A percentile compares a stretch with the other conserved stretches of the same genome.
These are phyloP conservation scores for Leccinum variicolor DNA, from an alignment of 768 basidiomycete species.

Conservation along the genomic window DNA sequence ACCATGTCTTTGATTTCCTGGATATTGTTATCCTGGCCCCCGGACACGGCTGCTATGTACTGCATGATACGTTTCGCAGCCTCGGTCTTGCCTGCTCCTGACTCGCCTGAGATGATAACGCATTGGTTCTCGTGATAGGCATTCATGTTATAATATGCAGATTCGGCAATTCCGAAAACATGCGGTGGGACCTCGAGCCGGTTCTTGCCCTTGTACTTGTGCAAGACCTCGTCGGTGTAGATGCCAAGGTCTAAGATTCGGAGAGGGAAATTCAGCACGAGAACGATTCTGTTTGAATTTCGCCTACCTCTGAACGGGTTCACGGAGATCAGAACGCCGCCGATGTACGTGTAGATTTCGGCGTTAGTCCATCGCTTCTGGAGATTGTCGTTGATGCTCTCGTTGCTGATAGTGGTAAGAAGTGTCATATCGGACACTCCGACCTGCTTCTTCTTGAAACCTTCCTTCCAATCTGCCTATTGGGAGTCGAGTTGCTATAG, in stretches of 20 bases:
- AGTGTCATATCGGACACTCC: slow-evolving; percentile 99
- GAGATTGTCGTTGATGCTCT: slow-evolving; percentile 95
- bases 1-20: slow-evolving; percentile 99
- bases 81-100: slow-evolving; percentile 98
- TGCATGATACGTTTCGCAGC: slow-evolving; percentile 99
- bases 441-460: slow-evolving; percentile 99
- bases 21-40: slow-evolving; percentile 83
- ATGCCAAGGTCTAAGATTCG: slow-evolving; percentile 81
- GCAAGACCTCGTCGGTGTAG: slow-evolving; percentile 87
- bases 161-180: slow-evolving; percentile 96
- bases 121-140: slow-evolving; percentile 99
- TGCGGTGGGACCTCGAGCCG: slow-evolving; percentile 97
- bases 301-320: slow-evolving; percentile 88
- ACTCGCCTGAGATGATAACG: slow-evolving; percentile 99
- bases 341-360: slow-evolving; percentile 99
- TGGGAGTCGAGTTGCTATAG: slow-evolving; percentile 6
- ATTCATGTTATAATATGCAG: slow-evolving; percentile 98
- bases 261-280: slow-evolving; percentile 7
- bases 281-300: slow-evolving; percentile 8
- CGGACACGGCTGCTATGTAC: slow-evolving; percentile 96
- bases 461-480: slow-evolving; percentile 99
- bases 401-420: slow-evolving; percentile 94
- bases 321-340: slow-evolving; percentile 97
- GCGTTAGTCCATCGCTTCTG: slow-evolving; percentile 93
- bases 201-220: slow-evolving; percentile 92